Conservation (phyloP, 78 protist species). For the Tieghemostelium lacteum region DNA sequence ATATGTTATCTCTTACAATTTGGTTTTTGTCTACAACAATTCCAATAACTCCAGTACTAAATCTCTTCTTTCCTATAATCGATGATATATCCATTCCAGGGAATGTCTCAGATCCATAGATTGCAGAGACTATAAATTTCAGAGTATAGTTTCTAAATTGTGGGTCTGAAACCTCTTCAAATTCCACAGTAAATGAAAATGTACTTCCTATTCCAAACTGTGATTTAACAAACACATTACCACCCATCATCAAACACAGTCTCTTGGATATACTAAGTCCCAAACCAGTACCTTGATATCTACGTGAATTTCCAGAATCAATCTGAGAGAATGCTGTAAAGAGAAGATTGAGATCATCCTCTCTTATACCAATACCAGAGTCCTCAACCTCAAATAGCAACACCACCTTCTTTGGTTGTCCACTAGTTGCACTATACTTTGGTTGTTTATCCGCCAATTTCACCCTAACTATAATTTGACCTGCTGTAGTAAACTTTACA, state of each 20-base stretch:
- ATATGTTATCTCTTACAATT: conserved; percentile 7
- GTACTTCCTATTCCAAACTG: conserved; percentile 50
- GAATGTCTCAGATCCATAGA: conserved; percentile 26
- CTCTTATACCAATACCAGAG: conserved; percentile 71
- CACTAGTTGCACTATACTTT: neutral
- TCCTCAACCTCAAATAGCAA: conserved; percentile 71
- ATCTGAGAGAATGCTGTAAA: conserved; percentile 62
- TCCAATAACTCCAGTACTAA: conserved; percentile 34
- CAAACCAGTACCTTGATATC: conserved; percentile 70
- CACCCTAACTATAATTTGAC: conserved; percentile 44
- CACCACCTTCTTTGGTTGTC: no score
- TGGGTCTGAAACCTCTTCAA: neutral
- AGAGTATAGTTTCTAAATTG: neutral
- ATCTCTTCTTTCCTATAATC: conserved; percentile 24
- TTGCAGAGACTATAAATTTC: conserved; percentile 28
- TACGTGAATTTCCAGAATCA: conserved; percentile 14
- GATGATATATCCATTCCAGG: conserved; percentile 22
- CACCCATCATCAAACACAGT: conserved; percentile 75
- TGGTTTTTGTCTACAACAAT: conserved; percentile 18
- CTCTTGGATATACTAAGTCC: conserved; percentile 55
- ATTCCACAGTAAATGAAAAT: conserved; percentile 13
- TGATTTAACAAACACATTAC: conserved; percentile 32
- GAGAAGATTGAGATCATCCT: conserved; percentile 17
- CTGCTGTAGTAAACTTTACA: conserved; percentile 51
- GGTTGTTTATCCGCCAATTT: no score